Conservation (phyloP, 164 flowering plant genomes). For the Macadamia integrifolia region DNA sequence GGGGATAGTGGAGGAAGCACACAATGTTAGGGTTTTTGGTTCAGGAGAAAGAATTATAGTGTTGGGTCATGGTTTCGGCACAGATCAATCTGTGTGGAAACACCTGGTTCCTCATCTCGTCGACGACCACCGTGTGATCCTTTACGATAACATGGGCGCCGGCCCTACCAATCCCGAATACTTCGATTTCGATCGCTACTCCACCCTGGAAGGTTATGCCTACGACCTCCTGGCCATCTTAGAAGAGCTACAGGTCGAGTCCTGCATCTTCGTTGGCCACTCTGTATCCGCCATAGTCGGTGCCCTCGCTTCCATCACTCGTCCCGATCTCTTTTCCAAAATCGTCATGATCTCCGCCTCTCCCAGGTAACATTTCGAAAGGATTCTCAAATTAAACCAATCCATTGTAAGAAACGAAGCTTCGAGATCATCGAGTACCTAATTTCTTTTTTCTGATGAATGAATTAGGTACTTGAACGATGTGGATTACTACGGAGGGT, state of each 20-base stretch:
- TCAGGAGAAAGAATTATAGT: neutral
- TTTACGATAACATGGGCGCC: slow-evolving; percentile 36
- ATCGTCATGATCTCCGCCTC: slow-evolving; percentile 46
- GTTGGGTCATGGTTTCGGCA: slow-evolving; percentile 27
- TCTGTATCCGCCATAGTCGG: slow-evolving; percentile 58
- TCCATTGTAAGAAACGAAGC: no score
- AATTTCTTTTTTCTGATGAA: no score
- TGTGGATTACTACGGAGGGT: slow-evolving; percentile 61
- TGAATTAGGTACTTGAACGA: slow-evolving; percentile 49
- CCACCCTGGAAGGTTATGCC: slow-evolving; percentile 30
- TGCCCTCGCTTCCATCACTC: slow-evolving; percentile 53
- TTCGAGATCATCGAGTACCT: no score
- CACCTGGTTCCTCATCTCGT: slow-evolving; percentile 25
- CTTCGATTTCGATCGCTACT: slow-evolving; percentile 35
- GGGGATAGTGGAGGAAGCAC: neutral
- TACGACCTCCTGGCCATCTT: slow-evolving; percentile 28
- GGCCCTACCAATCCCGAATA: slow-evolving; percentile 36
- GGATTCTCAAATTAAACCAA: no score
- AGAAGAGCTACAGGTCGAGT: slow-evolving; percentile 36
- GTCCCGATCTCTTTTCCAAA: slow-evolving; percentile 70
- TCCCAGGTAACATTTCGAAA: slow-evolving; percentile 37
- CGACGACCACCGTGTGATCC: slow-evolving; percentile 17
- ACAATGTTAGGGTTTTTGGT: neutral
- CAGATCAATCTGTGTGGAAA: slow-evolving; percentile 29
- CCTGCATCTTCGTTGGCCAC: slow-evolving; percentile 65